Base-by-base conservation (phyloP, 768 basidiomycete species). In the Suillus subluteus region DNA sequence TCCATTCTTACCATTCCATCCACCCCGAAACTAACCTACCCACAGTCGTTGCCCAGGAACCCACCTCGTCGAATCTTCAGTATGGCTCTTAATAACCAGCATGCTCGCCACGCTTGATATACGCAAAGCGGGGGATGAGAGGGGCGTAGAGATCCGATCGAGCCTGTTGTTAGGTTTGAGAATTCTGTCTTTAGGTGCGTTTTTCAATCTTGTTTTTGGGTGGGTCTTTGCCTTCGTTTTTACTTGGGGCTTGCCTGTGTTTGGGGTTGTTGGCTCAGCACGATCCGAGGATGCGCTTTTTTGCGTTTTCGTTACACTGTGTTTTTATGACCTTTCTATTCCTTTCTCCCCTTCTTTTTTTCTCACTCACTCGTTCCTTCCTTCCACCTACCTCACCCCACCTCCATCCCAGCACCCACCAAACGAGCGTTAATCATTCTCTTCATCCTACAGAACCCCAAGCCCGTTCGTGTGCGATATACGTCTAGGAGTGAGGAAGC, bases 101-200 rank as follows among this genome's bases (percentile, higher is more conserved):
- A 84, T 88, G 74, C 76, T 91, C 12, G 86, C 88, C 1, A 86
- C 86, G 56, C 73, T 90, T 48, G 82, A 89, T 65, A 83, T 91
- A 12, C 70, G 75, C 46, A 87, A 84, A 73, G 77, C 84, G 21
- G 72, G 80, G 26, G 87, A 88, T 61, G 82, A 82, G 43, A 70
- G 75, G 8, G 89, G 88, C 4, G 74, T 77, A 3, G 76, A 76
- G 35, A 35, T 3, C 3, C 2, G 4, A 32, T 32, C 4, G 88
- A 82, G 66, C 88, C 88, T 13, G 78, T 80, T 43, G 74, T 86
- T 12, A 77, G 80, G 18, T 90, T 85, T 69, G 82, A 89, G 40
- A 89, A 90, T 73, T 71, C 87, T 15, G 81, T 90, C 48, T 89
- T 91, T 79, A 83, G 89, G 87, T 37, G 37, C 37, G 37, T 35